Evolutionary conservation across 768 basidiomycete genomes (phyloP).

Genomic region (Amyloporia xantha): DNA sequence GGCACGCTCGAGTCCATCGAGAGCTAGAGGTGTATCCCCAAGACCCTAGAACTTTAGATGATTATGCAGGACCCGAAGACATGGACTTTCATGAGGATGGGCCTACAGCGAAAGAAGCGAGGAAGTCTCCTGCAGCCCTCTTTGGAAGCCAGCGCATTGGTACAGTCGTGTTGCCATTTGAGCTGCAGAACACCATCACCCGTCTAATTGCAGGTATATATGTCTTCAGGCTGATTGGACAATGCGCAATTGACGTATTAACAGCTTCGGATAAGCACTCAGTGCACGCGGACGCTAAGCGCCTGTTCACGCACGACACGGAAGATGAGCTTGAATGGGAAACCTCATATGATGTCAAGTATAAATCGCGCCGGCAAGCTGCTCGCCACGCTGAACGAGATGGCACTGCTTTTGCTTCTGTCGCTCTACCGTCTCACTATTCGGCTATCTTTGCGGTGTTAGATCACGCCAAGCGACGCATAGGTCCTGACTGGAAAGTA

Average conservation of each 20-base stretch:
- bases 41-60: slow-evolving; percentile 11
- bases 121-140: slow-evolving; percentile 75
- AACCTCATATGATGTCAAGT: slow-evolving; percentile 45
- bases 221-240: neutral
- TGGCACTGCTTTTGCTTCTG: slow-evolving; percentile 77
- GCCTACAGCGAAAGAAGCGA: slow-evolving; percentile 29
- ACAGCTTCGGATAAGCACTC: slow-evolving; percentile 58
- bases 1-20: slow-evolving; percentile 25
- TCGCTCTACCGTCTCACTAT: slow-evolving; percentile 84
- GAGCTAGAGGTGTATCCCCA: slow-evolving; percentile 51
- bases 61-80: slow-evolving; percentile 23
- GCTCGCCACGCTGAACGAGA: slow-evolving; percentile 58
- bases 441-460: slow-evolving; percentile 75
- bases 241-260: neutral
- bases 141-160: slow-evolving; percentile 75
- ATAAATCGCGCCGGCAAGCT: slow-evolving; percentile 54
- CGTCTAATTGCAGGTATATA: slow-evolving; percentile 56
- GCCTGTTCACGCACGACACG: slow-evolving; percentile 48
- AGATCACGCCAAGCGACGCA: slow-evolving; percentile 52
- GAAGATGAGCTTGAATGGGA: slow-evolving; percentile 41
- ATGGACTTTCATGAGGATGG: slow-evolving; percentile 27
- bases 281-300: slow-evolving; percentile 65
- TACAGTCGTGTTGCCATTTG: slow-evolving; percentile 61
- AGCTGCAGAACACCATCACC: slow-evolving; percentile 63
- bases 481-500: slow-evolving; percentile 56